Evolutionary conservation across 2,329 filamentous ascomycete species (phyloP).

Genomic region (Aspergillus persii): DNA sequence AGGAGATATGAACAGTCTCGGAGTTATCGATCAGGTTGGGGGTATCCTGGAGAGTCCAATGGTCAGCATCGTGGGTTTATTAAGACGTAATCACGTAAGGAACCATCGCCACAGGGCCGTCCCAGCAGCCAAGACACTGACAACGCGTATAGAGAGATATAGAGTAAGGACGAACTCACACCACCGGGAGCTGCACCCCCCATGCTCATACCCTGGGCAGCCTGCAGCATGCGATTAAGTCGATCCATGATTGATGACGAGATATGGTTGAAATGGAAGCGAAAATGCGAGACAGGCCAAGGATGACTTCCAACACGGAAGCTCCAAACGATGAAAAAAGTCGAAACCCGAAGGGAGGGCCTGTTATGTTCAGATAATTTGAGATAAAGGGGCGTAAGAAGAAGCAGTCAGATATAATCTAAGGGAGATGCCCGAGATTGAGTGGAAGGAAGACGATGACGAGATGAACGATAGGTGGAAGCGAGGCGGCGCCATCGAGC

Average conservation of each 20-base stretch:
- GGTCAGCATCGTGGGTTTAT: not conserved
- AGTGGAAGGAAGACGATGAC: not conserved
- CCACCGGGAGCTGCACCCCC: conserved; percentile 37
- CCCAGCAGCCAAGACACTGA: not conserved
- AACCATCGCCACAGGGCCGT: not conserved
- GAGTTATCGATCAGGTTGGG: conserved; percentile 94
- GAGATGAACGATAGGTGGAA: not conserved
- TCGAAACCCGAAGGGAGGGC: not conserved
- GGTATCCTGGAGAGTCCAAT: conserved; percentile 64
- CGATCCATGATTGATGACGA: conserved; percentile 69
- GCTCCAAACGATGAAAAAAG: conserved; percentile 20
- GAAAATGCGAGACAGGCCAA: conserved; percentile 16
- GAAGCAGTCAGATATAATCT: not conserved
- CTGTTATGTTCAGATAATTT: not conserved
- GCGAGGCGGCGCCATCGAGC: conserved; percentile 8
- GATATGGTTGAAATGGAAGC: conserved; percentile 17
- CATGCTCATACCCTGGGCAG: conserved; percentile 61
- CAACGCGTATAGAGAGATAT: not conserved
- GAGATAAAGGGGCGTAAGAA: not conserved
- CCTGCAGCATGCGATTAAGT: conserved; percentile 81
- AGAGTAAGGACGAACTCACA: conserved; percentile 31
- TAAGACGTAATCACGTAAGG: not conserved
- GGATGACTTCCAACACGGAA: conserved; percentile 32
- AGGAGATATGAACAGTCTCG: conserved; percentile 99
- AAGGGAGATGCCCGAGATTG: not conserved